These are phyloP conservation scores for Vaccinium corymbosum DNA, from an alignment of 148 eudicot species.

Conservation along the genomic window DNA sequence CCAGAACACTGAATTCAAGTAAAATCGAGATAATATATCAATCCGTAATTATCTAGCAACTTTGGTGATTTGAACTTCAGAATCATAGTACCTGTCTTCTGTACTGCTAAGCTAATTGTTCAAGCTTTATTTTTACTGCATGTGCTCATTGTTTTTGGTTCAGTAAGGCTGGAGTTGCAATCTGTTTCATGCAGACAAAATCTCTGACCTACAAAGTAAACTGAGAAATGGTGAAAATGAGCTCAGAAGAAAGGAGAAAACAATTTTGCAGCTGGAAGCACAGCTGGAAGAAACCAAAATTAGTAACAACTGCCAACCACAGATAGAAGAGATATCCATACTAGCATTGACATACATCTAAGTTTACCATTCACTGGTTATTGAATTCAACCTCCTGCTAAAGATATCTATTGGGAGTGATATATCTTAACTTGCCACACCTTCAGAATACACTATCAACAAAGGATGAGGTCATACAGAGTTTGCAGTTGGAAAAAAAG, in stretches of 20 bases:
- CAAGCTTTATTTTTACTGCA: slow-evolving; percentile 1
- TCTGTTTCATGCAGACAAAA: slow-evolving; percentile 37
- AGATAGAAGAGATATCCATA: slow-evolving; percentile 53
- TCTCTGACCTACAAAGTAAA: slow-evolving; percentile 41
- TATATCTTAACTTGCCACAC: slow-evolving; percentile 43
- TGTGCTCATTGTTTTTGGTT: neutral
- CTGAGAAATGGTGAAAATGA: slow-evolving; percentile 38
- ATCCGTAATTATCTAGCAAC: neutral
- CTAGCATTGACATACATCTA: slow-evolving; percentile 1
- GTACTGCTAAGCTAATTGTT: neutral
- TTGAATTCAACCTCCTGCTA: neutral
- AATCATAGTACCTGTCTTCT: neutral
- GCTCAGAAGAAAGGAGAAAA: slow-evolving; percentile 38
- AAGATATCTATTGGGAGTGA: neutral
- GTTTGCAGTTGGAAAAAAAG: slow-evolving; percentile 51
- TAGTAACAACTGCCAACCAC: slow-evolving; percentile 26
- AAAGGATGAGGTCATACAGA: slow-evolving; percentile 47
- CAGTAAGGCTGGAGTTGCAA: slow-evolving; percentile 12
- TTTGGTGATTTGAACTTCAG: neutral
- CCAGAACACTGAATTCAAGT: neutral
- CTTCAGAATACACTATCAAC: slow-evolving; percentile 43
- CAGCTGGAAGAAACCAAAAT: slow-evolving; percentile 41
- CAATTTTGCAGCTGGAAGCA: slow-evolving; percentile 42
- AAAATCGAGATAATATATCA: neutral
- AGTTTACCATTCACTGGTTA: neutral